Conservation (phyloP, 75 land plant species). For the Larix kaempferi region DNA sequence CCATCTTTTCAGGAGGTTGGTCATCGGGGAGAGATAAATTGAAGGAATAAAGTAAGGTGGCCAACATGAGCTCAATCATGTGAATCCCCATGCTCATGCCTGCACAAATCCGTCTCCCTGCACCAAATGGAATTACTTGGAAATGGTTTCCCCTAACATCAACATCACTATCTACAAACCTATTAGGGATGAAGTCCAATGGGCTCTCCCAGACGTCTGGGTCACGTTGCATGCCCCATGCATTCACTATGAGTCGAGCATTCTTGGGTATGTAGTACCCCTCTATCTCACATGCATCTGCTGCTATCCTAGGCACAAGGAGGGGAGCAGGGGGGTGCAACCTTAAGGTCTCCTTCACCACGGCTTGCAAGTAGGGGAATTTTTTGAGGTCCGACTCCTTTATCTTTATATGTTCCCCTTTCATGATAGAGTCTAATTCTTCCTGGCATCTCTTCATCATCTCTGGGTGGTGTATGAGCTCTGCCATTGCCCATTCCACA, state of each 20-base stretch:
- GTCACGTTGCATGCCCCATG: conserved; percentile 67
- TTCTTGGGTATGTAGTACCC: conserved; percentile 64
- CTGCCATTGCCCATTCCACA: not conserved
- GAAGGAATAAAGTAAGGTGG: too few species aligned
- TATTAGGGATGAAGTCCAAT: conserved; percentile 49
- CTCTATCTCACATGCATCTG: conserved; percentile 41
- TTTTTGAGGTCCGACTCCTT: not conserved
- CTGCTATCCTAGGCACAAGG: conserved; percentile 52
- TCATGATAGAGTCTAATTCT: not conserved
- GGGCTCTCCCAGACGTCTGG: conserved; percentile 58
- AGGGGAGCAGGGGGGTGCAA: conserved; percentile 76
- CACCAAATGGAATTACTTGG: conserved; percentile 67
- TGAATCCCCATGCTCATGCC: too few species aligned
- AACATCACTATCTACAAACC: conserved; percentile 34
- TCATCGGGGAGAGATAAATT: too few species aligned
- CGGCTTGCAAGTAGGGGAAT: conserved; percentile 49
- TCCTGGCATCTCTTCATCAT: not conserved
- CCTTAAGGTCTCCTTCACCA: conserved; percentile 68
- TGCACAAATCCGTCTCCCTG: conserved; percentile 70
- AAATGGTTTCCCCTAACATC: conserved; percentile 55
- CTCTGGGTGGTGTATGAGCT: not conserved
- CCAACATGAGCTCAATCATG: too few species aligned
- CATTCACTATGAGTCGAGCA: conserved; percentile 48
- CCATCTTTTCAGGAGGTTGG: too few species aligned
- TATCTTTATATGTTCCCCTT: conserved; percentile 11